Evolutionary conservation across 345 rosid species (phyloP), one percentile per base, ranked within the genome.

Genomic region (Physaria fendleri): DNA sequence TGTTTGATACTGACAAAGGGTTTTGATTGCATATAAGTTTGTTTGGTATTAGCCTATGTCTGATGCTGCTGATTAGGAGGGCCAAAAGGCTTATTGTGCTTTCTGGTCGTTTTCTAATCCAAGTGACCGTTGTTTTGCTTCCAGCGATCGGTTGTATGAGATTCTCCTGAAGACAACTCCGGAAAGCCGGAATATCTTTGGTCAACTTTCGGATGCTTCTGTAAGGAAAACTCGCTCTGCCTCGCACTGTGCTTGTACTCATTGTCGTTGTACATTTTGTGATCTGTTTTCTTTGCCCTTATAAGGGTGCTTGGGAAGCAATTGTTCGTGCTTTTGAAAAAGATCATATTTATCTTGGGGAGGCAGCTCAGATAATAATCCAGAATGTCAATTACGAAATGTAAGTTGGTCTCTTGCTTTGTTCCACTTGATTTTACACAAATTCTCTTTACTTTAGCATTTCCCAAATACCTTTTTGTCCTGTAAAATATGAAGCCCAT

Each of bases 331-430:
- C 84, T 48, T 85, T 72, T 60, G 95, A 93, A 76, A 89, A 93
- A 66, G 94, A 93, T 75, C 78, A 82, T 66, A 71, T 93, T 68
- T 93, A 44, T 80, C 91, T 89, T 18, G 99, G 99, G 4, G 97
- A 89, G 75, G 99, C 94, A 64, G 94, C 99, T 46, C 97, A 86
- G 61, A 78, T 87, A 53, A 89, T 93, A 28, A 74, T 83, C 59
- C 97, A 89, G 71, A 88, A 86, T 76, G 95, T 89, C n/a, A 88
- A 77, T 54, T 93, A 89, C 59, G 97, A 93, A 74, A 89, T 93
- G 99, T 93, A 72, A 83, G 91, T 56, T 17, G 59, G 13, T 38
- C 24, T 59, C 23, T 70, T 55, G 41, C 4, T 24, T 13, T 17
- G 32, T 45, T 48, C 37, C 20, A 32, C 51, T 54, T 71, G 40